These are phyloP conservation scores for Verticillium albo-atrum DNA, from an alignment of 2,329 filamentous ascomycete genomes.

Conservation along the genomic window DNA sequence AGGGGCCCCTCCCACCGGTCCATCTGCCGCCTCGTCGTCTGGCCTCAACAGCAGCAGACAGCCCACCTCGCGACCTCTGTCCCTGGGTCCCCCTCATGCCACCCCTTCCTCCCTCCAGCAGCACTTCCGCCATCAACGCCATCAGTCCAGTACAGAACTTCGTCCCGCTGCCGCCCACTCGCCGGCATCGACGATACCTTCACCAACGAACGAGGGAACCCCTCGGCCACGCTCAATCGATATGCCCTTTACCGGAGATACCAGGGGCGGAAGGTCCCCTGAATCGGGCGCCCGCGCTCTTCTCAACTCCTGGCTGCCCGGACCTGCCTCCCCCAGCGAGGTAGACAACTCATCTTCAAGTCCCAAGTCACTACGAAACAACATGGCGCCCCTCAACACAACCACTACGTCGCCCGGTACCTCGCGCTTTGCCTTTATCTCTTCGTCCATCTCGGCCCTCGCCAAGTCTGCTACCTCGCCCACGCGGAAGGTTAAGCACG, in stretches of 20 bases:
- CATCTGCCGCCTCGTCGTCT: background rate
- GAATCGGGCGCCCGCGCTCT: constrained; percentile 21
- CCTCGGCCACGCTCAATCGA: constrained; percentile 19
- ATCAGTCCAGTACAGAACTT: constrained; percentile 30
- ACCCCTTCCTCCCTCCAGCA: constrained; percentile 4
- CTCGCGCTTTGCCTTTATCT: constrained; percentile 42
- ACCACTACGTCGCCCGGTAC: constrained; percentile 17
- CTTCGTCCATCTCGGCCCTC: constrained; percentile 40
- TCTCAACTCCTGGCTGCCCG: constrained; percentile 26
- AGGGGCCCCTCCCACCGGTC: background rate
- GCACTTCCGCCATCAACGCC: constrained; percentile 22
- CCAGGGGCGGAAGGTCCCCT: constrained; percentile 20
- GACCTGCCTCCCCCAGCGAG: constrained; percentile 18
- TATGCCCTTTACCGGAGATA: constrained; percentile 40
- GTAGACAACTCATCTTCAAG: constrained; percentile 12
- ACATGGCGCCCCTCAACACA: constrained; percentile 26
- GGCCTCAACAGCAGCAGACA: background rate
- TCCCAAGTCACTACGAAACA: constrained; percentile 9
- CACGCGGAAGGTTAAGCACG: constrained; percentile 11
- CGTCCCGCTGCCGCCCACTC: constrained; percentile 17
- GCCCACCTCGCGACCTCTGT: background rate
- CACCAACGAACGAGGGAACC: constrained; percentile 15
- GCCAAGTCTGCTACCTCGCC: constrained; percentile 28
- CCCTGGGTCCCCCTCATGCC: background rate
- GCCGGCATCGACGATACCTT: constrained; percentile 16